Evolutionary conservation across 768 basidiomycete genomes (phyloP), one percentile per base, ranked within the genome.

Genomic region (Piloderma croceum): DNA sequence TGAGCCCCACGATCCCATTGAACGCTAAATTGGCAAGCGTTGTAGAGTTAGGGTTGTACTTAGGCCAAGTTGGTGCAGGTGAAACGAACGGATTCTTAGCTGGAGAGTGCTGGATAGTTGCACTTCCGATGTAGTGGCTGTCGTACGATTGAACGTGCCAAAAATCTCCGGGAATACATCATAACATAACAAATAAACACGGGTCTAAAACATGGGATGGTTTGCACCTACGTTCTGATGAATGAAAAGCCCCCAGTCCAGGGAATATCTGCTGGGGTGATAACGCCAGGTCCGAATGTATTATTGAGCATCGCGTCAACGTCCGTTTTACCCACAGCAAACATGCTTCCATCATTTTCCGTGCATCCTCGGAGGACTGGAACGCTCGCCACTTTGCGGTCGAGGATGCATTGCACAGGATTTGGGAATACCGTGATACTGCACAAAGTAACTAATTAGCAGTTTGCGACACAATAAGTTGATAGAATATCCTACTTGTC

Each of bases 131-230:
- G 45, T 32, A 2, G 56, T 53, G 0, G 56, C 58, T 0, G 56
- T 56, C 1, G 44, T 40, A 13, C 10, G 31, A 27, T 54, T 58
- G 48, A 43, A 56, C 2, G 57, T 56, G 11, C 56, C 58, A 38
- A 59, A 59, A n/a, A 59, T 43, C 24, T 50, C 45, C 4, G 19
- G 33, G 6, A 56, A 52, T 56, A 29, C 23, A 21, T 6, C 17
- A 24, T 5, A 20, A 10, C 37, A 9, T 15, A 2, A 10, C 13
- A n/a, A n/a, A 24, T 27, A 23, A 24, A 29, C n/a, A 27, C n/a
- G 15, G 4, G 15, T 11, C 18, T 3, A 1, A 27, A 24, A 17
- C 5, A 31, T 17, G n/a, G n/a, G n/a, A n/a, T n/a, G 27, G 36
- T 17, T 23, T 9, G 27, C 20, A 47, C 48, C 15, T 3, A 52